Evolutionary conservation across 2,329 filamentous ascomycete genomes (phyloP).

Genomic region (Fusarium bulbicola): DNA sequence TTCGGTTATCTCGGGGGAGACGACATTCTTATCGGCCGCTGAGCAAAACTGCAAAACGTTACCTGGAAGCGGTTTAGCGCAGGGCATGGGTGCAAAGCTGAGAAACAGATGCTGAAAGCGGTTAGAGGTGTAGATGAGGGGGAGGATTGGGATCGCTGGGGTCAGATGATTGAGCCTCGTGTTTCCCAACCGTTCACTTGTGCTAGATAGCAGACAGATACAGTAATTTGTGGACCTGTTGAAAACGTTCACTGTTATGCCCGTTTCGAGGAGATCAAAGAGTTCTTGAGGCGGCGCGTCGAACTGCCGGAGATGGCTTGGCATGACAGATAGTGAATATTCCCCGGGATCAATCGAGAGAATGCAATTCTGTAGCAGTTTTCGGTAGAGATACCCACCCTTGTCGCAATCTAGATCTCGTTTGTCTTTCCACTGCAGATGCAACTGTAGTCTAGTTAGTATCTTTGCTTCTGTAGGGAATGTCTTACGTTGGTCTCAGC

Average conservation of each 20-base stretch:
- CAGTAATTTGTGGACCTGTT: conserved; percentile 17
- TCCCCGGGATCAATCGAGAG: neutral
- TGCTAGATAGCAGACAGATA: conserved; percentile 9
- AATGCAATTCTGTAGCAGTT: conserved; percentile 24
- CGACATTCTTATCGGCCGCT: conserved; percentile 26
- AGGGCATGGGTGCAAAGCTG: conserved; percentile 19
- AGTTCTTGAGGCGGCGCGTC: neutral
- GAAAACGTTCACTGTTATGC: conserved; percentile 10
- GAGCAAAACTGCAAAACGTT: conserved; percentile 32
- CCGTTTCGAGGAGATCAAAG: conserved; percentile 14
- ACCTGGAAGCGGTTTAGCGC: conserved; percentile 28
- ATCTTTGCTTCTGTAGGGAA: neutral
- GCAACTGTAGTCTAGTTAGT: neutral
- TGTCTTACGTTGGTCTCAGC: conserved; percentile 4
- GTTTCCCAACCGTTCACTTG: neutral
- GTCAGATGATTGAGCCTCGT: conserved; percentile 12
- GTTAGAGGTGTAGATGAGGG: neutral
- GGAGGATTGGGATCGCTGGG: neutral
- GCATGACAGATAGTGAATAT: neutral
- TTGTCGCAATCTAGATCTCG: neutral
- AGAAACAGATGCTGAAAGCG: conserved; percentile 33
- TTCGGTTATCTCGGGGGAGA: conserved; percentile 33
- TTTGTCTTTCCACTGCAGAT: neutral
- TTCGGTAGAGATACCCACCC: conserved; percentile 8
- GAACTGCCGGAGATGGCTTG: conserved; percentile 19